Percentiles rank a stretch among this genome's conserved stretches.
phyloP scores from a whole-genome alignment of 768 basidiomycete genomes.

The Royoungia palumana region DNA sequence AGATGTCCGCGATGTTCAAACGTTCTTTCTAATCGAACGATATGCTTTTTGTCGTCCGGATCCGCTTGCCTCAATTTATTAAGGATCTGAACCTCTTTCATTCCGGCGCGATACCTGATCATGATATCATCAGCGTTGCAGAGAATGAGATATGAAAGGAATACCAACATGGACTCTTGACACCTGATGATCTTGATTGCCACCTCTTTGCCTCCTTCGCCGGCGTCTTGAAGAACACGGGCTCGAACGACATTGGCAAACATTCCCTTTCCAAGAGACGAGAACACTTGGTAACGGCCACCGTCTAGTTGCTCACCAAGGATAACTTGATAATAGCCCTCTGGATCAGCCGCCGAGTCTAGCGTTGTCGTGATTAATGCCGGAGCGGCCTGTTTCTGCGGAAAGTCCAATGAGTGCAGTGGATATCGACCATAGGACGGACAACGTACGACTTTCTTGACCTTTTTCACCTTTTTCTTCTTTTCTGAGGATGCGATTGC shows the following conservation, averaged over 20 bases:
- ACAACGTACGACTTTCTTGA: conserved; percentile 54
- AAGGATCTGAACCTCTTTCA: conserved; percentile 89
- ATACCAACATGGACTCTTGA: conserved; percentile 91
- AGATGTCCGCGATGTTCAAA: conserved; percentile 98
- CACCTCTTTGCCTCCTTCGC: conserved; percentile 66
- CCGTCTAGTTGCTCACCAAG: conserved; percentile 92
- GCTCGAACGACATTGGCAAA: conserved; percentile 96
- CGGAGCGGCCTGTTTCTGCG: conserved; percentile 51
- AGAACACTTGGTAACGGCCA: conserved; percentile 92
- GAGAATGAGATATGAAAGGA: conserved; percentile 1
- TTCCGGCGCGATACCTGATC: conserved; percentile 86
- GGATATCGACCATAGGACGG: not conserved
- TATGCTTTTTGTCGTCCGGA: conserved; percentile 94
- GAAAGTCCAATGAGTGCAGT: conserved; percentile 1
- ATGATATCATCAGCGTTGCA: conserved; percentile 6
- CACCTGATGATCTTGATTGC: conserved; percentile 96
- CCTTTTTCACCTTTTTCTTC: conserved; percentile 54
- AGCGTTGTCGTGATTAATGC: conserved; percentile 72
- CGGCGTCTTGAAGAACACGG: conserved; percentile 65
- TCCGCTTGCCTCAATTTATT: conserved; percentile 85
- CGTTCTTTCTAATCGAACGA: conserved; percentile 87
- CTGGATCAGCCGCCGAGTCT: conserved; percentile 89
- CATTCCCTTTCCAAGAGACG: conserved; percentile 97
- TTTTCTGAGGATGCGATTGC: conserved; percentile 51
- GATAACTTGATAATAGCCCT: conserved; percentile 94